Evolutionary conservation across 371 early-diverging fungal genomes (phyloP), one percentile per base, ranked within the genome.

Genomic region (Haplosporangium sp.): DNA sequence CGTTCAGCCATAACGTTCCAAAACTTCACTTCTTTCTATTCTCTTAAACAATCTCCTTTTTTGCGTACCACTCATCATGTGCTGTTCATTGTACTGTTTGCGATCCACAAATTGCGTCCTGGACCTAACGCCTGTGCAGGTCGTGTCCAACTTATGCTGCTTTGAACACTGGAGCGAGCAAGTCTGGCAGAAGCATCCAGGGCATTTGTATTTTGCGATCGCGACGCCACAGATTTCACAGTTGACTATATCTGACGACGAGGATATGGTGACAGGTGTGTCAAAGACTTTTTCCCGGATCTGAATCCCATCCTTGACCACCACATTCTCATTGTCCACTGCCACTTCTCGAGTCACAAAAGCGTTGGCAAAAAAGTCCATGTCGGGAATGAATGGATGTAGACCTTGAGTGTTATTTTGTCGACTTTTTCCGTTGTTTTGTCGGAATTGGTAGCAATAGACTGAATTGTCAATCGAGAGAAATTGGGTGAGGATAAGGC

Each of bases 131-230:
- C 93, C 93, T 2, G 86, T 86, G 62, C 93, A 93, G 0, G 74
- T 72, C 0, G 84, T 81, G 40, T 85, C 74, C 18, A 60, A 48
- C 58, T 92, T 93, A 77, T 93, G 93, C 29, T 81, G 68, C 55
- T 87, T 86, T 12, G 91, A 88, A 70, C 93, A 93, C 5, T 62
- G 73, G 14, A 91, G 69, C 1, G 91, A 93, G 62, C 93, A 93
- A 0, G 91, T 88, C 29, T 83, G 86, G 41, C 79, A 64, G 18
- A 74, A 55, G 60, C 93, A 93, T 6, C 89, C 83, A 10, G 93
- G 93, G 64, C 93, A 93, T 59, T 85, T 90, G 83, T 93, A 93
- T 59, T 90, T 91, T 45, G 77, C 77, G 1, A 48, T 57, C n/a
- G 36, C 29, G 6, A 46, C 20, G 2, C 71, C 71, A 52, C 77